Evolutionary conservation across 1,284 basidiomycete genomes (phyloP).

Genomic region (Sutorius eximius): DNA sequence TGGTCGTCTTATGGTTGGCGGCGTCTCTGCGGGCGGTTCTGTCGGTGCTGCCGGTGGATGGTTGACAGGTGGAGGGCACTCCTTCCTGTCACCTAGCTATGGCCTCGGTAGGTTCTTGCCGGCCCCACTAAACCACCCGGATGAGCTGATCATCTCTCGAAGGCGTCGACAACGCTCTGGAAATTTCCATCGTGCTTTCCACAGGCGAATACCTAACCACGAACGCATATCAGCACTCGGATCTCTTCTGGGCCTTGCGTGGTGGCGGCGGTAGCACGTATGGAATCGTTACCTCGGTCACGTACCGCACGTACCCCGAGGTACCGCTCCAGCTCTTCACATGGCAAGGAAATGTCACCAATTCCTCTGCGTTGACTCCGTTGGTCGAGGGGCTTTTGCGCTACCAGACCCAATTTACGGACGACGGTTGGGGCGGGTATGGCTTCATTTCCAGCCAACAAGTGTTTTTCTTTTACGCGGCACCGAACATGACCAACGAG

Average conservation of each 20-base stretch:
- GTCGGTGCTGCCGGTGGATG: slow-evolving; percentile 44
- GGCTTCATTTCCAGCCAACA: slow-evolving; percentile 1
- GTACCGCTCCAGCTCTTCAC: slow-evolving; percentile 29
- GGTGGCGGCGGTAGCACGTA: slow-evolving; percentile 48
- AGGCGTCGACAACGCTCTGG: slow-evolving; percentile 47
- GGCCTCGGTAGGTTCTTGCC: slow-evolving; percentile 39
- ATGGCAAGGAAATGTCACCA: slow-evolving; percentile 28
- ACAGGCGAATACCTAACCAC: slow-evolving; percentile 15
- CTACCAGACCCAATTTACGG: slow-evolving; percentile 35
- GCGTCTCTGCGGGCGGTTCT: slow-evolving; percentile 37
- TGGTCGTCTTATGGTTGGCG: slow-evolving; percentile 40
- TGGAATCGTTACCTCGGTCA: slow-evolving; percentile 24
- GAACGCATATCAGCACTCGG: slow-evolving; percentile 19
- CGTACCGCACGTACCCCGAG: slow-evolving; percentile 33
- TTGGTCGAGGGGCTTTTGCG: slow-evolving; percentile 30
- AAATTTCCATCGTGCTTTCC: slow-evolving; percentile 24
- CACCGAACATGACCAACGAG: slow-evolving; percentile 36
- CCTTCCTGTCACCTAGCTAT: slow-evolving; percentile 39
- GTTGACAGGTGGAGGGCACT: slow-evolving; percentile 48
- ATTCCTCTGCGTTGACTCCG: slow-evolving; percentile 12
- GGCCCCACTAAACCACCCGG: background rate
- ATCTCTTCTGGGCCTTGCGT: slow-evolving; percentile 49
- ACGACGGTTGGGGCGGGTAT: slow-evolving; percentile 30
- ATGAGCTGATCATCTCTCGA: background rate
- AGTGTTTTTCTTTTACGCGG: slow-evolving; percentile 26